Base-by-base conservation (phyloP, 139 green algal genomes). In the Klebsormidium nitens region DNA sequence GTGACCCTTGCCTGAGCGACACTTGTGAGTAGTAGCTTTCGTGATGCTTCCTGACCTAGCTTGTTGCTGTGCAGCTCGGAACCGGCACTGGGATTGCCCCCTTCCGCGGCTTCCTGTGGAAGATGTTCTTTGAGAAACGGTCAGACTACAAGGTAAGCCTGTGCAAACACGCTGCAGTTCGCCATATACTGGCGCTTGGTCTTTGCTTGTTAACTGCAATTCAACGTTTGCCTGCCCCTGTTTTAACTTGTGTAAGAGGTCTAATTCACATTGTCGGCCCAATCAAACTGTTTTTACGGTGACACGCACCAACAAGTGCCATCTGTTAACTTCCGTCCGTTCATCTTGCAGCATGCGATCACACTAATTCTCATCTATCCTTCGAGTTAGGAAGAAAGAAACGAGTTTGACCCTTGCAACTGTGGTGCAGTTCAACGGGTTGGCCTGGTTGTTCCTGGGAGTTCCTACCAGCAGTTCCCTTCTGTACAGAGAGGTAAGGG, bases 91-190 rank as follows among this genome's bases (percentile, higher is more conserved):
- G 72, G 17, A 80, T 80, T 76, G 72, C 72, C 11, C 72, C 72
- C 35, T 80, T 80, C 66, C 64, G 72, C 31, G 28, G 49, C 5
- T 80, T 80, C 60, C n/a, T 80, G 48, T 80, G 72, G 72, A 58
- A 67, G n/a, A 80, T 80, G 72, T 80, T 80, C 64, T 80, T 80
- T 37, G 72, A 80, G 72, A 80, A 80, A 66, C 72, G 77, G 29
- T 66, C 71, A 31, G 46, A 80, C 72, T 80, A 80, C 72, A 76
- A 76, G 52, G 72, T 79, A 31, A 50, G 67, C 35, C 5, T 26
- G 37, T 48, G 23, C 23, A 59, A 52, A 19, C 23, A 64, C 23
- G 23, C 23, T 38, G n/a, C n/a, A 52, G n/a, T 59, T 23, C n/a
- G 46, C 19, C 46, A 19, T n/a, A 23, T n/a, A 55, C 19, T 55